Conservation (phyloP, 441 rosid species). For the Bocquillonia castaneifolia region DNA sequence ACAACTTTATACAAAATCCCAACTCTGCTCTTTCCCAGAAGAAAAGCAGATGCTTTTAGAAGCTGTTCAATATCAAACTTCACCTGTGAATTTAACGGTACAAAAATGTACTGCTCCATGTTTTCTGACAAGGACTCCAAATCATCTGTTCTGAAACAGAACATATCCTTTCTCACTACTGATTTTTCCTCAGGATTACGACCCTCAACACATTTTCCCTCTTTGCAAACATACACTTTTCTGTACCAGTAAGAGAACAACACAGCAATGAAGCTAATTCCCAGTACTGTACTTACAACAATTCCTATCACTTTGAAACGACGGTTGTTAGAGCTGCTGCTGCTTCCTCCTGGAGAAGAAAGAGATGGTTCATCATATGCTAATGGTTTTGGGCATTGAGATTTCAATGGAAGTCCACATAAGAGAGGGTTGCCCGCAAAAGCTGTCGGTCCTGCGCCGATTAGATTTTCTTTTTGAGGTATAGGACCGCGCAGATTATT, state of each 20-base stretch:
- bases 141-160: conserved; percentile 35
- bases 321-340: background rate
- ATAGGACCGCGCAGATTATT: conserved; percentile 80
- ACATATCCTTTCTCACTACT: conserved; percentile 40
- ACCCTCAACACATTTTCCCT: conserved; percentile 28
- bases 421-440: conserved; percentile 72
- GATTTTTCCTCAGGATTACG: conserved; percentile 24
- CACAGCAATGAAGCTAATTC: conserved; percentile 57
- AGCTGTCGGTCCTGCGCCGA: conserved; percentile 79
- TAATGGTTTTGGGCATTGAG: conserved; percentile 35
- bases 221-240: conserved; percentile 35
- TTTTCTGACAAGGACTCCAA: conserved; percentile 54
- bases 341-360: background rate
- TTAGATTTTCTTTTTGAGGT: conserved; percentile 75
- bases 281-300: conserved; percentile 52
- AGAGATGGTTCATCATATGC: conserved; percentile 14
- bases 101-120: conserved; percentile 65
- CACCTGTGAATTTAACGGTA: conserved; percentile 57
- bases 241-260: conserved; percentile 63
- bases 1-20: conserved; percentile 91
- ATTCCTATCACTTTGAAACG: conserved; percentile 41
- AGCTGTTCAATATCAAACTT: conserved; percentile 79
- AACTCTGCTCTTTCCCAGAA: conserved; percentile 74
- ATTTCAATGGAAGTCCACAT: conserved; percentile 74
- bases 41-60: conserved; percentile 91